These are phyloP conservation scores for Fusarium nurragi DNA, from an alignment of 2,329 filamentous ascomycete species.

Conservation along the genomic window DNA sequence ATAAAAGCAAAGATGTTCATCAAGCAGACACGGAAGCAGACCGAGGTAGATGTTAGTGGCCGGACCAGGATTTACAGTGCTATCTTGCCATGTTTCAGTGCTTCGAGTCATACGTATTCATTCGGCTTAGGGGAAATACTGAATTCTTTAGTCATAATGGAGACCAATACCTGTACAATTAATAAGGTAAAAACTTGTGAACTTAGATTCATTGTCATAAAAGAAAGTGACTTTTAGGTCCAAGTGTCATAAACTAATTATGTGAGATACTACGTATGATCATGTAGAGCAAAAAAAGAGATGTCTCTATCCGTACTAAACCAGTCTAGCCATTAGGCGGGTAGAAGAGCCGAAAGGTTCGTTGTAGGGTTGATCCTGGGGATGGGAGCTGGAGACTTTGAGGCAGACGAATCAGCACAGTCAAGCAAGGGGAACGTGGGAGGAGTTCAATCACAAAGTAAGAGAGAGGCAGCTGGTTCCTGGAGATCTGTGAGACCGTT, in stretches of 20 bases:
- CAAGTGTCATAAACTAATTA: no score
- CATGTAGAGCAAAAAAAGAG: no score
- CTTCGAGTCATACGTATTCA: conserved; percentile 20
- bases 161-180: no score
- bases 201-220: no score
- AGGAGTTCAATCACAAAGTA: neutral
- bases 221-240: no score
- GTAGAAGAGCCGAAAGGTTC: neutral
- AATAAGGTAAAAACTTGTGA: no score
- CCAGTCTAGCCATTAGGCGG: neutral
- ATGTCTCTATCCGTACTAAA: no score
- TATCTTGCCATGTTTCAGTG: conserved; percentile 31
- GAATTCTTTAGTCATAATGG: no score
- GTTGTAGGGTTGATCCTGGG: conserved; percentile 3
- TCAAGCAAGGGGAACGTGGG: neutral
- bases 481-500: neutral
- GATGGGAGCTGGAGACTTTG: conserved; percentile 7
- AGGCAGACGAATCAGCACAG: conserved; percentile 27
- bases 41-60: conserved; percentile 7
- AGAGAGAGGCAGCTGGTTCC: neutral
- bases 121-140: no score
- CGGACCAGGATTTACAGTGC: neutral
- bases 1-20: neutral
- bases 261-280: no score
- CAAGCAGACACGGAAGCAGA: conserved; percentile 6